Base-by-base conservation (phyloP, 208 protist genomes). In the Wallacemonas sp. region DNA sequence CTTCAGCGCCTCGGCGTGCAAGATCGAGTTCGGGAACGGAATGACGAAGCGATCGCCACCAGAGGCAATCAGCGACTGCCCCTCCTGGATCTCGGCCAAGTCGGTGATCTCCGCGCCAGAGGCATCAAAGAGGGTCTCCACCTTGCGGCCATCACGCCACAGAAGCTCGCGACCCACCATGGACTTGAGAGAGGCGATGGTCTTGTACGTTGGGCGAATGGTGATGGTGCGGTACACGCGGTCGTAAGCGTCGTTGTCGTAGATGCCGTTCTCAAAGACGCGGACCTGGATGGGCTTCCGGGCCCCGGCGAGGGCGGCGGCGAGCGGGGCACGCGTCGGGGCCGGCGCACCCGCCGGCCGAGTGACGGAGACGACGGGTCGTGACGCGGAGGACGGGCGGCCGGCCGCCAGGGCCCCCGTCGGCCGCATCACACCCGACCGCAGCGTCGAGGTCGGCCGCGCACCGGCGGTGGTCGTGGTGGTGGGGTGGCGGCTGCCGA, bases 241-340 rank as follows among this genome's bases (percentile, higher is more conserved):
- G 12, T 76, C 73, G 67, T 86, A 80, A 16, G 26, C 69, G 68
- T 77, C 70, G 62, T 89, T 85, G 41, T 89, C 92, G 76, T 97
- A 97, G 22, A 81, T 36, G 8, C 92, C 92, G 73, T 97, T 97
- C 57, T 88, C 85, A 70, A 88, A 97, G 22, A 97, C 84, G 29
- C 80, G 76, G 26, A 97, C 76, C 61, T 87, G 87, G 70, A 87
- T 89, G 18, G 79, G 71, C 67, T 76, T 80, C 4, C 39, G 44
- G 38, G 23, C 26, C 2, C 23, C 32, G 5, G 20, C 26, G 7
- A 42, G 18, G n/a, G 45, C 12, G 11, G 32, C 26, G 36, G 76
- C 77, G 50, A 33, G n/a, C 16, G 44, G 10, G 26, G 55, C 29
- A 8, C 57, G 25, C 1, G 49, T 22, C 31, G 63, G 11, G 29